Conservation (phyloP, 805 yeast genomes). For the Candida dajiaensis region DNA sequence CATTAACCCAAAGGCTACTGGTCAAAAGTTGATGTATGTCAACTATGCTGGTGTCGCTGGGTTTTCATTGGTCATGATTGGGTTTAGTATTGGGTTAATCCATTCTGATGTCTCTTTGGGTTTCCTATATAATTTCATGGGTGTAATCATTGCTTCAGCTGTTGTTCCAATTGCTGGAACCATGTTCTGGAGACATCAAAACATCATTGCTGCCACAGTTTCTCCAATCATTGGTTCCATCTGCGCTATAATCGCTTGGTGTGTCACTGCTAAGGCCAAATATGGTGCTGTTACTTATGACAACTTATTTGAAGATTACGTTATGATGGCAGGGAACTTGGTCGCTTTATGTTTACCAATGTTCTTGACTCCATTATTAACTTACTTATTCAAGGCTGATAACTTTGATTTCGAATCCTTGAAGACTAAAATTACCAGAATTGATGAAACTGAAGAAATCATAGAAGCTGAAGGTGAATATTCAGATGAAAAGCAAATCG, state of each 20-base stretch:
- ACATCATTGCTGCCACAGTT: conserved; percentile 57
- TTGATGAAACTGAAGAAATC: conserved; percentile 67
- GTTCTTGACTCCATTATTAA: conserved; percentile 59
- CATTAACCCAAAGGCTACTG: conserved; percentile 71
- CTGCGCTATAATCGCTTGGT: conserved; percentile 69
- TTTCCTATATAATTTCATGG: conserved; percentile 82
- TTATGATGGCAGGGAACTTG: conserved; percentile 87
- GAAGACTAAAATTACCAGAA: conserved; percentile 49
- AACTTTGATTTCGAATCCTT: conserved; percentile 68
- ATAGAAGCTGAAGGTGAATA: conserved; percentile 34
- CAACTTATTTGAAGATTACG: conserved; percentile 72
- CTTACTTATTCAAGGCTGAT: conserved; percentile 64
- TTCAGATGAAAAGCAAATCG: conserved; percentile 19
- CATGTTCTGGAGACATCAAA: conserved; percentile 58
- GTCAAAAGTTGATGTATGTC: conserved; percentile 56
- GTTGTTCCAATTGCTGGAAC: conserved; percentile 73
- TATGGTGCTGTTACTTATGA: conserved; percentile 40
- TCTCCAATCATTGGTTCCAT: conserved; percentile 79
- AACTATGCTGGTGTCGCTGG: conserved; percentile 18
- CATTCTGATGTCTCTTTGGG: conserved; percentile 86
- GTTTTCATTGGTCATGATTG: conserved; percentile 63
- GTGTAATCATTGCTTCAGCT: conserved; percentile 81
- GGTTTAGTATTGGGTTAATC: conserved; percentile 74
- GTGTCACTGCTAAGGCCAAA: conserved; percentile 40
- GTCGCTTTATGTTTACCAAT: conserved; percentile 74